Evolutionary conservation across 257 asterid genomes (phyloP), one percentile per base, ranked within the genome.

Genomic region (Primulina eburnea): DNA sequence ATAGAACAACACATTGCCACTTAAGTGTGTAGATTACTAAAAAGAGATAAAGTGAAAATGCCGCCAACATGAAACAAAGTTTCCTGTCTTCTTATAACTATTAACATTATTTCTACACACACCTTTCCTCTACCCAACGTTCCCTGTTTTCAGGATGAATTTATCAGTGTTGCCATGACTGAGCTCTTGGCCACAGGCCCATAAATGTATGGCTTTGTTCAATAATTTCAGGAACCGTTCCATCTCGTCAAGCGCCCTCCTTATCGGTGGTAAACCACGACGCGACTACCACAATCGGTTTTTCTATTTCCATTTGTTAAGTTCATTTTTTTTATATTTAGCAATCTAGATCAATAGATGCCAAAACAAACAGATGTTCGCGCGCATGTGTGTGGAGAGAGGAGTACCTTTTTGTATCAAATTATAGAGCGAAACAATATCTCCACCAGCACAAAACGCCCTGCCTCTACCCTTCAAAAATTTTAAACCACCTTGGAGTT

Each of bases 371-470:
- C 53, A 5, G 38, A 6, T 10, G 16, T 32, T 52, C 59, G 40
- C 8, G 47, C 8, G 47, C 7, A 12, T 40, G 56, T 8, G 28
- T 17, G 32, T 3, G 17, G 71, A 68, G 33, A 65, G 33, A 62
- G 34, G 58, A 63, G 55, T 81, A 91, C 97, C 97, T 85, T 86
- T 75, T 34, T 77, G 81, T 53, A 87, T 70, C 70, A 83, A 52
- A 60, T 83, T 78, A 80, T 84, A 83, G 59, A 94, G 74, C 67
- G 95, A 40, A 67, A 91, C 96, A 65, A 94, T 71, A 77, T 94
- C 99, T 75, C 99, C 97, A 64, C 97, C 97, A 65, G 99, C 99
- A 76, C 89, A 75, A 84, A 94, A 94, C 64, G 96, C 89, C 88
- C 83, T 82, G 84, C 90, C 92, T 70, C 84, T 85, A 73, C 99